These are phyloP conservation scores for Cyberlindnera subsufficiens DNA, from an alignment of 805 yeast genomes.

Conservation along the genomic window DNA sequence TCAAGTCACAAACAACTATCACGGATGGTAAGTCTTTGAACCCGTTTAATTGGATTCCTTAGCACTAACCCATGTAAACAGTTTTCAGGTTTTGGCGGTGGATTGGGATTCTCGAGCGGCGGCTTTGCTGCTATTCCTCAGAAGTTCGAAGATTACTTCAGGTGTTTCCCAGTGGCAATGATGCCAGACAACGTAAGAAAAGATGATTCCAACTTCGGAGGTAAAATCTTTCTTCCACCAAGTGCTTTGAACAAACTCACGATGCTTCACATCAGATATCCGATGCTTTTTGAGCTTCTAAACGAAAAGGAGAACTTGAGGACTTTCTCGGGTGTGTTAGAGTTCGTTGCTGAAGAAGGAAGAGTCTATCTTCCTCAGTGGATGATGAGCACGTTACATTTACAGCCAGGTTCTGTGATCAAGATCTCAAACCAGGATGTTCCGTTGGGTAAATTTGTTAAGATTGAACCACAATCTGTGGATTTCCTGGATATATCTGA, in stretches of 20 bases:
- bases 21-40: neutral
- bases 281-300: conserved; percentile 83
- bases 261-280: conserved; percentile 88
- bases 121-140: conserved; percentile 31
- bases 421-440: conserved; percentile 72
- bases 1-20: no score
- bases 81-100: conserved; percentile 34
- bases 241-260: conserved; percentile 85
- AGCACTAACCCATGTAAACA: conserved; percentile 2
- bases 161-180: conserved; percentile 89
- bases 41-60: no score
- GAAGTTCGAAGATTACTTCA: conserved; percentile 75
- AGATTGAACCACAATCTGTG: conserved; percentile 90
- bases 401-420: conserved; percentile 76
- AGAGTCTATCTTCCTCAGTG: conserved; percentile 91
- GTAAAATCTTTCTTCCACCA: conserved; percentile 92
- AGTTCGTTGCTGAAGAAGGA: conserved; percentile 96
- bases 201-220: conserved; percentile 85
- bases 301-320: conserved; percentile 54
- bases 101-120: conserved; percentile 14
- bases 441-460: conserved; percentile 83
- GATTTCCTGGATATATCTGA: conserved; percentile 91
- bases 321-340: conserved; percentile 93
- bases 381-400: conserved; percentile 79
- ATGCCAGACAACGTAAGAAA: conserved; percentile 66